Evolutionary conservation across 1,284 basidiomycete genomes (phyloP).

Genomic region (Clitocybe nebularis): DNA sequence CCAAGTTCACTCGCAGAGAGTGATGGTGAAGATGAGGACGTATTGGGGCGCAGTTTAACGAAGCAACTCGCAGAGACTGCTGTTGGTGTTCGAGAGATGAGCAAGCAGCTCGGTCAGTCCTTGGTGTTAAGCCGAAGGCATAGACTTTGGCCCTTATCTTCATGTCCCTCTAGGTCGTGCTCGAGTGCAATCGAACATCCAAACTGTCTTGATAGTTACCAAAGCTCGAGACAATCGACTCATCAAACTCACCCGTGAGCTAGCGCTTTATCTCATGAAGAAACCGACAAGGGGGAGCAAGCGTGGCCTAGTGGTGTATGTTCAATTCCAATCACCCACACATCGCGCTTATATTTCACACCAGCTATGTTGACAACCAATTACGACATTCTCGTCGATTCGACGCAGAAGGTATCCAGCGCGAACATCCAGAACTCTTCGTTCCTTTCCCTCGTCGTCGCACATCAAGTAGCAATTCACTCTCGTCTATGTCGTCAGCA

Average conservation of each 20-base stretch:
- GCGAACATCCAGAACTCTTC: slow-evolving; percentile 88
- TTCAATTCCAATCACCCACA: slow-evolving; percentile 16
- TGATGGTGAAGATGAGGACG: slow-evolving; percentile 53
- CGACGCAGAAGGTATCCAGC: slow-evolving; percentile 85
- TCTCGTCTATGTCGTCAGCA: slow-evolving; percentile 46
- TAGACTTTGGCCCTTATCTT: slow-evolving; percentile 16
- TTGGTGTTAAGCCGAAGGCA: slow-evolving; percentile 13
- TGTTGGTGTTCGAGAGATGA: slow-evolving; percentile 96
- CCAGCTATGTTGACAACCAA: slow-evolving; percentile 93
- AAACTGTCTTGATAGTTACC: slow-evolving; percentile 94
- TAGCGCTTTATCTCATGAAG: slow-evolving; percentile 93
- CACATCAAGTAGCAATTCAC: slow-evolving; percentile 61
- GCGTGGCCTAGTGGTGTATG: slow-evolving; percentile 76
- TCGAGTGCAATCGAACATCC: slow-evolving; percentile 86
- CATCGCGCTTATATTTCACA: slow-evolving; percentile 8
- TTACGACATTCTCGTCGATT: slow-evolving; percentile 91
- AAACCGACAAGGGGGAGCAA: slow-evolving; percentile 57
- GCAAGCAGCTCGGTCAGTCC: slow-evolving; percentile 90
- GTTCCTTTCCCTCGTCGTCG: slow-evolving; percentile 71
- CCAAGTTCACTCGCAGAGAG: slow-evolving; percentile 15
- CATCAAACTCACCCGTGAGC: slow-evolving; percentile 91
- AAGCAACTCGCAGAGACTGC: slow-evolving; percentile 95
- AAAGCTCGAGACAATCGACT: slow-evolving; percentile 97
- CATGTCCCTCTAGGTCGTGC: slow-evolving; percentile 67
- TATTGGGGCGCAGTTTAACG: slow-evolving; percentile 75